Conservation (phyloP, 2,329 filamentous ascomycete species). For the Alternaria sp. region DNA sequence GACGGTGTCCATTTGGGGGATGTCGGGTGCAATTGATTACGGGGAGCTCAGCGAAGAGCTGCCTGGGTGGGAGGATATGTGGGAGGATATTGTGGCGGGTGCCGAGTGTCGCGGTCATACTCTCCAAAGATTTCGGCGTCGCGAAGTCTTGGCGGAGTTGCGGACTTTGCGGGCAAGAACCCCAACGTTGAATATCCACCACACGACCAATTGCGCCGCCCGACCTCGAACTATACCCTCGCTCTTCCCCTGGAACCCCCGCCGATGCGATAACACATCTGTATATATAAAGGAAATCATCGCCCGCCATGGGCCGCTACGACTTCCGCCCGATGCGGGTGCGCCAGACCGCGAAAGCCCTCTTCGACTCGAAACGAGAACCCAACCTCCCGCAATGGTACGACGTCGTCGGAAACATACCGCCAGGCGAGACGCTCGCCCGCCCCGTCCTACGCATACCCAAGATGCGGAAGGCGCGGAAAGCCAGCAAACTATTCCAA, state of each 20-base stretch:
- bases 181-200: background rate
- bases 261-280: background rate
- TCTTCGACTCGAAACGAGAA: slow-evolving; percentile 55
- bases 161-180: slow-evolving; percentile 12
- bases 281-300: background rate
- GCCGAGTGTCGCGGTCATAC: slow-evolving; percentile 1
- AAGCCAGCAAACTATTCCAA: slow-evolving; percentile 78
- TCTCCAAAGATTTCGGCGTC: slow-evolving; percentile 14
- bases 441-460: slow-evolving; percentile 61
- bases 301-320: slow-evolving; percentile 58
- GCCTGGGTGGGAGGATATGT: background rate
- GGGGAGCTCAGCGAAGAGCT: slow-evolving; percentile 24
- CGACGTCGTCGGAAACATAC: slow-evolving; percentile 61
- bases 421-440: slow-evolving; percentile 65
- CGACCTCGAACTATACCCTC: background rate
- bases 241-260: background rate
- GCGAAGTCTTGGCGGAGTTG: slow-evolving; percentile 16
- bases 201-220: slow-evolving; percentile 13
- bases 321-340: slow-evolving; percentile 60
- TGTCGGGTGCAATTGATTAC: slow-evolving; percentile 11
- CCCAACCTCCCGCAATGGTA: slow-evolving; percentile 62
- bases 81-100: slow-evolving; percentile 8
- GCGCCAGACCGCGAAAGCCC: slow-evolving; percentile 58
- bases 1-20: slow-evolving; percentile 22
- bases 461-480: slow-evolving; percentile 51